Conservation (phyloP, 176 grass and related monocot genomes). For the Aegilops longissima region DNA sequence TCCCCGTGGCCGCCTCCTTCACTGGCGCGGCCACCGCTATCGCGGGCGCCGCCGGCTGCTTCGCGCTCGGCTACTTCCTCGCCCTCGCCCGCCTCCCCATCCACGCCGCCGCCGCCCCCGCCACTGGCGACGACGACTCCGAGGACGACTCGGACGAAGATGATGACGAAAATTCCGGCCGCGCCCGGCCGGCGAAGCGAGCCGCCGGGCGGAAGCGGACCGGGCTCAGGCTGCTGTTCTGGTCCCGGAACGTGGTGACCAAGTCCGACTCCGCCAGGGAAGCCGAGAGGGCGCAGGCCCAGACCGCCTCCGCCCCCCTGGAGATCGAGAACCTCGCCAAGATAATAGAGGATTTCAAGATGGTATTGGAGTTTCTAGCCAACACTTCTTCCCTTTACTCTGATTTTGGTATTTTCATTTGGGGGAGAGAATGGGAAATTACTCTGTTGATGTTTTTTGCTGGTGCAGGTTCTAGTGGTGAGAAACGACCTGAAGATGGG, state of each 20-base stretch:
- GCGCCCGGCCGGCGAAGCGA: constrained; percentile 18
- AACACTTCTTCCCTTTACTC: not conserved
- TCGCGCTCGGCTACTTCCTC: constrained; percentile 79
- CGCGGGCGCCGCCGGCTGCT: constrained; percentile 73
- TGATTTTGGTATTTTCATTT: not conserved
- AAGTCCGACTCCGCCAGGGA: constrained; percentile 43
- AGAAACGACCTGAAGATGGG: constrained; percentile 99
- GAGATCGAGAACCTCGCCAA: constrained; percentile 89
- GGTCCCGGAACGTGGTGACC: constrained; percentile 48
- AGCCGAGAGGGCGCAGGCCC: constrained; percentile 12
- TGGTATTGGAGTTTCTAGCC: constrained; percentile 42
- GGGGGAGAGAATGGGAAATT: not conserved
- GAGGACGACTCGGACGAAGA: constrained; percentile 55
- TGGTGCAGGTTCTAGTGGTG: constrained; percentile 75
- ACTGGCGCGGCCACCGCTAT: constrained; percentile 41
- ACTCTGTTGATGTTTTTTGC: not conserved
- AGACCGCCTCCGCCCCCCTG: constrained; percentile 36
- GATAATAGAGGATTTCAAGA: constrained; percentile 96
- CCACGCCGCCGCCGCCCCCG: not conserved
- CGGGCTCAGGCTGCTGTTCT: constrained; percentile 53
- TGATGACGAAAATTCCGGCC: constrained; percentile 53
- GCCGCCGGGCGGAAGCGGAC: constrained; percentile 26
- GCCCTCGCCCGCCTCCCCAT: constrained; percentile 39
- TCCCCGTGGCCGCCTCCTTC: constrained; percentile 32
- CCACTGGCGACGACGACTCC: constrained; percentile 26